Base-by-base conservation (phyloP, 2,329 filamentous ascomycete genomes). In the Ascochyta koolunga region DNA sequence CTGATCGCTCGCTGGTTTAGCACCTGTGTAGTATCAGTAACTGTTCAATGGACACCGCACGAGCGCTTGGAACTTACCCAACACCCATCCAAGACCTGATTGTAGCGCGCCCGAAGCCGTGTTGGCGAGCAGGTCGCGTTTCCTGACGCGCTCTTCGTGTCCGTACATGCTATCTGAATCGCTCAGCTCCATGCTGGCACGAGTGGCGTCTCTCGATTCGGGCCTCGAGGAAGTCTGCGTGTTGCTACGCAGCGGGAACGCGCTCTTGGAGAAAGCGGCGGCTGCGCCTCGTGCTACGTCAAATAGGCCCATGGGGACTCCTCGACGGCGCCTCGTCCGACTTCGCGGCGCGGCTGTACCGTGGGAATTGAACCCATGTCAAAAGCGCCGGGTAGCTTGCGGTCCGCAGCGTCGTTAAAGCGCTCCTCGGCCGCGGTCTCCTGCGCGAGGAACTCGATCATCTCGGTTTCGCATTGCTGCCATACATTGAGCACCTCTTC, bases 401-500 rank as follows among this genome's bases (percentile, higher is more conserved):
- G 68, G 61, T 90, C 86, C 1, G 82, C 87, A 15, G 82, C 81
- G 11, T 85, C 82, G 66, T 91, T 88, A 82, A 89, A 91, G 2
- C 84, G 86, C n/a, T 82, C 78, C 66, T 91, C 90, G 36, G 83
- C 83, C 50, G 83, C 85, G 4, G 84, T 83, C 65, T 93, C 89
- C 29, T 86, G 82, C 43, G 82, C 82, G 13, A 90, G 79, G 3
- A 89, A 81, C 0, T 82, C 80, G 44, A 87, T 87, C 44, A 91
- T 84, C 69, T 93, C 89, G 64, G 91, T 88, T 67, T 96, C 90
- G 60, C 89, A 92, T 38, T 88, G 82, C 11, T 89, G 85, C 79
- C 89, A 95, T 1, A 85, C 86, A 43, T 86, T 87, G 3, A 95
- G 77, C 13, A 95, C 89, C 60, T 91, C 89, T 54, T 89, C 86